Evolutionary conservation across 2,329 filamentous ascomycete species (phyloP).

Genomic region (Aspergillus versicolor): DNA sequence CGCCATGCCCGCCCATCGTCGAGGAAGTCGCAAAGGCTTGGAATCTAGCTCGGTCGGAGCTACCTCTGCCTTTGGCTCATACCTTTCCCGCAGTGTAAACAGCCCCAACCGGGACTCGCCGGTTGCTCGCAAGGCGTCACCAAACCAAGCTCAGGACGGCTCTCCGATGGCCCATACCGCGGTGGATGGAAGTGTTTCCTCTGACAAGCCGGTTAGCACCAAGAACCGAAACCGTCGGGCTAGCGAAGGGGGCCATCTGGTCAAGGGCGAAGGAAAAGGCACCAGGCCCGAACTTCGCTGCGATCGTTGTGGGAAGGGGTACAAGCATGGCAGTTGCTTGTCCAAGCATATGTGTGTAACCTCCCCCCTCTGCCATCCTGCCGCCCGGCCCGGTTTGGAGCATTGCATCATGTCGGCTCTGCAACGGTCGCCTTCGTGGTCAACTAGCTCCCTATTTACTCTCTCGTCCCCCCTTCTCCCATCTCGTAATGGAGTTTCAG

Average conservation of each 20-base stretch:
- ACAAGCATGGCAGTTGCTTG: slow-evolving; percentile 99
- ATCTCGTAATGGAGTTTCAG: slow-evolving; percentile 24
- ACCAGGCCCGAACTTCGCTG: slow-evolving; percentile 85
- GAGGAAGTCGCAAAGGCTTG: slow-evolving; percentile 54
- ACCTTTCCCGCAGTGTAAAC: slow-evolving; percentile 42
- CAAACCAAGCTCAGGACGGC: slow-evolving; percentile 29
- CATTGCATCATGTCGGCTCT: slow-evolving; percentile 41
- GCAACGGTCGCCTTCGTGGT: slow-evolving; percentile 39
- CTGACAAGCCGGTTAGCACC: slow-evolving; percentile 47
- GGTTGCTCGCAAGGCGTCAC: slow-evolving; percentile 41
- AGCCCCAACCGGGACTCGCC: slow-evolving; percentile 33
- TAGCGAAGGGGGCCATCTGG: slow-evolving; percentile 81
- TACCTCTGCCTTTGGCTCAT: slow-evolving; percentile 42
- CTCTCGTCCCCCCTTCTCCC: slow-evolving; percentile 28
- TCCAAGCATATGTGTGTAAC: slow-evolving; percentile 98
- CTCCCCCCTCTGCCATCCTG: slow-evolving; percentile 53
- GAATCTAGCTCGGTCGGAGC: slow-evolving; percentile 61
- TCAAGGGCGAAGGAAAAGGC: slow-evolving; percentile 77
- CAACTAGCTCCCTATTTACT: slow-evolving; percentile 31
- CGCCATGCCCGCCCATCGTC: slow-evolving; percentile 56
- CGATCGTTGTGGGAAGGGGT: slow-evolving; percentile 98
- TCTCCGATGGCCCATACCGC: slow-evolving; percentile 20
- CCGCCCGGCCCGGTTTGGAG: slow-evolving; percentile 44
- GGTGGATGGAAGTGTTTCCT: slow-evolving; percentile 50
- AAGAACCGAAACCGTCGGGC: slow-evolving; percentile 62